Evolutionary conservation across 1,139 yeast genomes (phyloP), one percentile per base, ranked within the genome.

Genomic region (Pneumocystis jirovecii): DNA sequence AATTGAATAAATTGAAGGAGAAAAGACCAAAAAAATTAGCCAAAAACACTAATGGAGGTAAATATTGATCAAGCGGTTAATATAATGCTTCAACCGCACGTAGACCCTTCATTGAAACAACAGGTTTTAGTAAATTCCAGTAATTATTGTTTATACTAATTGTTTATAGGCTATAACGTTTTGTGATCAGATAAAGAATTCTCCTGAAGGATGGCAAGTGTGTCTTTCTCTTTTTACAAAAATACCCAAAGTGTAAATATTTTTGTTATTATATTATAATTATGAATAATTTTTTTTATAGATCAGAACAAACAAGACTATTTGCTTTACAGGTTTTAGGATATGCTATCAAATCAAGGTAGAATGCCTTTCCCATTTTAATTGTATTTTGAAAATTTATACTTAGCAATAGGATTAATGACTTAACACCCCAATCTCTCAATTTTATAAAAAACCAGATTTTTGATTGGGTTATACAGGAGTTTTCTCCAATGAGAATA

Each of bases 41-140:
- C 15, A 2, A 50, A 19, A 15, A 12, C n/a, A 10, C 3, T 25
- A 3, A 88, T 89, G 95, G 90, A 88, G 71, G 83, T 83, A 71
- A 96, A 90, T 79, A 87, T 93, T 73, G 91, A 84, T 76, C 96
- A 90, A 78, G 98, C 97, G 63, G 96, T 93, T 65, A 86, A 85
- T 70, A 85, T 91, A 70, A 97, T 97, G 56, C 83, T 89, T 69
- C 85, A 86, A 73, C 88, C 89, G 63, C 79, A 86, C n/a, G 82
- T 87, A 31, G 95, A 89, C 74, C 78, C 81, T 35, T 77, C 75
- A 62, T 78, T 91, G 67, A 87, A 87, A 72, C 84, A 82, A 70
- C 96, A 91, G 73, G 79, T 76, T 68, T 64, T 77, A 68, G 40
- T 50, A 35, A 31, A 57, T 12, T 17, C 3, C 35, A 61, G 44